These are phyloP conservation scores for Bimuria novae-zelandiae DNA, from an alignment of 2,329 filamentous ascomycete species.

Conservation along the genomic window DNA sequence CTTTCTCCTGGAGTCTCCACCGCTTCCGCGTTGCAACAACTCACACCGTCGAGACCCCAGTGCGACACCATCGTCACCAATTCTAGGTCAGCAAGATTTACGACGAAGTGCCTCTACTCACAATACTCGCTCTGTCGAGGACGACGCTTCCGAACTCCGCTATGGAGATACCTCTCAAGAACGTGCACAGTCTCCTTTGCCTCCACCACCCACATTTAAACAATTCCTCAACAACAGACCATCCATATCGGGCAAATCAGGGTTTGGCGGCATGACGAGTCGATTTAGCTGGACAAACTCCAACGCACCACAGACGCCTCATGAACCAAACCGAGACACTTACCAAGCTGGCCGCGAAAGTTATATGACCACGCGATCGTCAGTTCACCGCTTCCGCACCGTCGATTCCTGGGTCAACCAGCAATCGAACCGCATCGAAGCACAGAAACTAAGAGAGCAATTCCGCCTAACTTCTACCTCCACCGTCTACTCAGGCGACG, in stretches of 20 bases:
- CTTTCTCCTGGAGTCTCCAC: conserved; percentile 32
- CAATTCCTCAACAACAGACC: conserved; percentile 46
- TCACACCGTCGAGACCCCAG: conserved; percentile 37
- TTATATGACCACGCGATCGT: conserved; percentile 43
- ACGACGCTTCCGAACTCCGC: conserved; percentile 27
- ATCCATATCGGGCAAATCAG: conserved; percentile 36
- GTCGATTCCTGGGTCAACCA: conserved; percentile 49
- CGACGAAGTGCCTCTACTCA: conserved; percentile 36
- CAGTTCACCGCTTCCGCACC: conserved; percentile 47
- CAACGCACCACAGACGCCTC: conserved; percentile 45
- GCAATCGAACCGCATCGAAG: conserved; percentile 45
- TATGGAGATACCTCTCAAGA: conserved; percentile 27
- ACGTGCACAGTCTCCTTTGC: conserved; percentile 23
- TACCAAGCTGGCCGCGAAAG: conserved; percentile 37
- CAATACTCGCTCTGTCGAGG: conserved; percentile 37
- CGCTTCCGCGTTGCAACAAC: conserved; percentile 26
- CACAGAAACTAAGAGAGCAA: conserved; percentile 41
- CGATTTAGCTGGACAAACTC: conserved; percentile 50
- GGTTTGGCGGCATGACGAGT: conserved; percentile 31
- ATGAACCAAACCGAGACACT: conserved; percentile 35
- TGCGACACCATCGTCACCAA: conserved; percentile 37
- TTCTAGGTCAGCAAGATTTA: conserved; percentile 33
- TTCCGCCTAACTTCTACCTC: conserved; percentile 38
- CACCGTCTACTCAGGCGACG: conserved; percentile 26
- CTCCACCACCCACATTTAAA: conserved; percentile 44